A percentile compares a stretch with the other conserved stretches of the same genome.
These are phyloP conservation scores for Halophytophthora polymorphica DNA, from an alignment of 352 stramenopile species.

Conservation along the genomic window DNA sequence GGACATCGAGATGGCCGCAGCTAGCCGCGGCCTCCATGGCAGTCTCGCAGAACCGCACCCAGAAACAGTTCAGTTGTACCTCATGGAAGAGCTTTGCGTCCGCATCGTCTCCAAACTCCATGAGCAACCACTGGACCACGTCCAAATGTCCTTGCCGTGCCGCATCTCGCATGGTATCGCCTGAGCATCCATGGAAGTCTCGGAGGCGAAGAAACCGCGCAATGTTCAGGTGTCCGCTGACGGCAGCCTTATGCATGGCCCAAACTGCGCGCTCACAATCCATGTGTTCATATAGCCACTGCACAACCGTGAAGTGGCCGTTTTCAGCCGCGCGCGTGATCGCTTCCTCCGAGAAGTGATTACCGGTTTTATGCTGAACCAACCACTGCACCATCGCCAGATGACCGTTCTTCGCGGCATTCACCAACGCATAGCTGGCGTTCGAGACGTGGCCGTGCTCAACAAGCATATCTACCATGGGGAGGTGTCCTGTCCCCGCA, in stretches of 20 bases:
- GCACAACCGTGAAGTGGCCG: too few relatives aligned
- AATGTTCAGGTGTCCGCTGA: slow-evolving; percentile 22
- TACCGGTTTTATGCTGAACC: slow-evolving; percentile 21
- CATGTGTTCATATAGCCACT: too few relatives aligned
- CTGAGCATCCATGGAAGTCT: slow-evolving; percentile 15
- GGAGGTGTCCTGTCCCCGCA: slow-evolving; percentile 17
- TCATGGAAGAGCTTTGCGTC: slow-evolving; percentile 18
- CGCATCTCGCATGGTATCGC: slow-evolving; percentile 28
- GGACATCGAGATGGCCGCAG: slow-evolving; percentile 18
- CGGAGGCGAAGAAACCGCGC: slow-evolving; percentile 20
- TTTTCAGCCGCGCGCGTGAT: too few relatives aligned
- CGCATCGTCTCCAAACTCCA: slow-evolving; percentile 12
- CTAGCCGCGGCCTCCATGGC: slow-evolving; percentile 27
- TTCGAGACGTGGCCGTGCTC: slow-evolving; percentile 23
- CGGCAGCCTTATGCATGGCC: slow-evolving; percentile 30
- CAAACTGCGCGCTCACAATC: slow-evolving; percentile 7
- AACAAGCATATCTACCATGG: slow-evolving; percentile 25
- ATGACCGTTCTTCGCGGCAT: slow-evolving; percentile 31
- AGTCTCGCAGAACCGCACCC: slow-evolving; percentile 21
- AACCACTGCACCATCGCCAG: slow-evolving; percentile 36
- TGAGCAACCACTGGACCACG: slow-evolving; percentile 27
- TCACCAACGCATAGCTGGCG: slow-evolving; percentile 24
- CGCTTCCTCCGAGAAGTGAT: background rate
- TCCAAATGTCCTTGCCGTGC: slow-evolving; percentile 23
- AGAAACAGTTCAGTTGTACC: slow-evolving; percentile 17